Conservation (phyloP, 1,139 yeast species). For the Magnusiomyces suaveolens region DNA sequence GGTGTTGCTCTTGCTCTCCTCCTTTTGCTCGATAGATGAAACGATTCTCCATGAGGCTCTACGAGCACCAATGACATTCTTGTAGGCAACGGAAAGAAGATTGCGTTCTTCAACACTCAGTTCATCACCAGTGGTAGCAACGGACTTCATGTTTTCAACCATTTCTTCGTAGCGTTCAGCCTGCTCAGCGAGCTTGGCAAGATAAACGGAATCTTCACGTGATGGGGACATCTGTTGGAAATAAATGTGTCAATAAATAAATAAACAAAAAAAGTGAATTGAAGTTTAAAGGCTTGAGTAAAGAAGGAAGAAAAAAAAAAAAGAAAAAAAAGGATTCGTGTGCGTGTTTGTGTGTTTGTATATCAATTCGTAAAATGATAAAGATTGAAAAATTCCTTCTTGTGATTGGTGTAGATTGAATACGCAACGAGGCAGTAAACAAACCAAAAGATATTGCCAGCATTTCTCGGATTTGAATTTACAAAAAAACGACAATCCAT, state of each 20-base stretch:
- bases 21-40: constrained; percentile 96
- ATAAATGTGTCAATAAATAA: not conserved
- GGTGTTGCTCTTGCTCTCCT: constrained; percentile 86
- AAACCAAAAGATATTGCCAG: not conserved
- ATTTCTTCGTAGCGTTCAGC: constrained; percentile 99
- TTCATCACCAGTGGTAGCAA: constrained; percentile 92
- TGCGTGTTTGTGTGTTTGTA: not conserved
- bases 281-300: not conserved
- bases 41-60: constrained; percentile 99
- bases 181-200: constrained; percentile 97
- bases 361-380: not conserved
- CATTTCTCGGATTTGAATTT: no score
- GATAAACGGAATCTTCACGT: constrained; percentile 94
- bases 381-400: not conserved
- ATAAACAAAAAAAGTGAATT: not conserved
- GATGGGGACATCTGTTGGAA: constrained; percentile 28
- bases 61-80: constrained; percentile 97
- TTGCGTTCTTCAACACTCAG: constrained; percentile 97
- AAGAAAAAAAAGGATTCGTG: not conserved
- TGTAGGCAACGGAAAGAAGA: constrained; percentile 92
- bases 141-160: constrained; percentile 98
- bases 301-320: not conserved
- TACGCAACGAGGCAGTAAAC: not conserved
- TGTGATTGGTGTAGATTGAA: not conserved
- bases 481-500: no score